Percentiles rank a stretch among this genome's conserved stretches.
Conservation (phyloP, 1,139 yeast species). For the Lodderomyces oxycetoniae region DNA sequence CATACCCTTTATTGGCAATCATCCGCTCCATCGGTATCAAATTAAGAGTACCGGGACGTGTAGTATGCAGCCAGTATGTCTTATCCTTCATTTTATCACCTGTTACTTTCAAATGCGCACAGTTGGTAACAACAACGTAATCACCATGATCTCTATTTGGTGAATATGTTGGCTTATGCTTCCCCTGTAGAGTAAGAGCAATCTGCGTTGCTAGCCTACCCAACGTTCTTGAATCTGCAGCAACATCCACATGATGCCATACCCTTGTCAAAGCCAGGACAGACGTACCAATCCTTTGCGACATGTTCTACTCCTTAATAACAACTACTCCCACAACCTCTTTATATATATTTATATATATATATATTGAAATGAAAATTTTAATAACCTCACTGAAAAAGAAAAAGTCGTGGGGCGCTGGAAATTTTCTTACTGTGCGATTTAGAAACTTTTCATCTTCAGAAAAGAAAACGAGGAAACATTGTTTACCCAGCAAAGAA, state of each 20-base stretch:
- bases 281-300: conserved; percentile 56
- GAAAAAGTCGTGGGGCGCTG: no score
- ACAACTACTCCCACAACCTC: no score
- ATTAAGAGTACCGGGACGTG: conserved; percentile 85
- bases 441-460: no score
- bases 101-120: conserved; percentile 71
- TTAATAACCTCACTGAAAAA: no score
- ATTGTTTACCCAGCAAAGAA: no score
- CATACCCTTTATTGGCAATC: conserved; percentile 75
- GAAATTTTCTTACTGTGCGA: no score
- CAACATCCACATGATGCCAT: conserved; percentile 95
- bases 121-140: conserved; percentile 93
- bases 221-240: conserved; percentile 75
- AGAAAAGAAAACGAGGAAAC: no score
- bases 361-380: no score
- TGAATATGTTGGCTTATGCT: conserved; percentile 88
- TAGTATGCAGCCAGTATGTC: conserved; percentile 87
- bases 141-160: conserved; percentile 83
- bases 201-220: conserved; percentile 91
- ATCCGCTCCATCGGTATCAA: conserved; percentile 77
- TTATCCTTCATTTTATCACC: conserved; percentile 82
- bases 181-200: conserved; percentile 86
- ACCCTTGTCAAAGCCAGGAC: conserved; percentile 76
- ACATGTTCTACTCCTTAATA: no score
- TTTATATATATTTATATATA: no score